Percentiles rank a stretch among this genome's conserved stretches.
Conservation (phyloP, 495 filamentous ascomycete species). For the Neurospora terricola region DNA sequence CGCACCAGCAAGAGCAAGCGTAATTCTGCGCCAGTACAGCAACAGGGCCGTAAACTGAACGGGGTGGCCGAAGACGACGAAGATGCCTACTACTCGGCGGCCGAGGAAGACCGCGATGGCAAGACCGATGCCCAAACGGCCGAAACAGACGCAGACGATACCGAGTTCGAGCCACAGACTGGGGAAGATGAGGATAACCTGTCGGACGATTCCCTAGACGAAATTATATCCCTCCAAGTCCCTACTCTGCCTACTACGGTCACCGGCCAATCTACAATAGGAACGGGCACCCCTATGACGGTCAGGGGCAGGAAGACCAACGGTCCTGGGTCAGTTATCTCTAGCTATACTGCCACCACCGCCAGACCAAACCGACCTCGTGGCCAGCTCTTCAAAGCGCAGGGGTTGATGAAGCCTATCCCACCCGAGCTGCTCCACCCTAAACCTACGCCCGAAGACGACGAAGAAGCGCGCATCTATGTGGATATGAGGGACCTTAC, state of each 20-base stretch:
- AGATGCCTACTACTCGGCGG: constrained; percentile 81
- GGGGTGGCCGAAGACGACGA: constrained; percentile 56
- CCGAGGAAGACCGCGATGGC: constrained; percentile 53
- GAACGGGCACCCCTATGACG: constrained; percentile 61
- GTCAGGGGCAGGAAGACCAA: constrained; percentile 49
- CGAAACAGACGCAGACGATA: constrained; percentile 31
- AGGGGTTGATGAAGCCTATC: constrained; percentile 62
- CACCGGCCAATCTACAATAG: constrained; percentile 58
- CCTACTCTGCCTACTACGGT: constrained; percentile 63
- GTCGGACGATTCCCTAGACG: constrained; percentile 68
- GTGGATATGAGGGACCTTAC: constrained; percentile 75
- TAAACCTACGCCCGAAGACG: constrained; percentile 62
- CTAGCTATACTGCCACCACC: constrained; percentile 70
- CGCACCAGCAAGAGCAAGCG: constrained; percentile 37
- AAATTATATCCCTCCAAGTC: constrained; percentile 73
- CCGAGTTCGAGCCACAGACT: constrained; percentile 46
- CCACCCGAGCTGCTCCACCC: constrained; percentile 75
- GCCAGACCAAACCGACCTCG: constrained; percentile 53
- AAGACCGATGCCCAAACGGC: constrained; percentile 30
- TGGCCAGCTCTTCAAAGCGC: constrained; percentile 60
- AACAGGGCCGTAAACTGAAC: constrained; percentile 38
- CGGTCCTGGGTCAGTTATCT: constrained; percentile 77
- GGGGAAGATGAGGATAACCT: constrained; percentile 52
- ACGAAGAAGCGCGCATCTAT: constrained; percentile 80
- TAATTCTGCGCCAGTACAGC: constrained; percentile 20